A percentile compares a stretch with the other conserved stretches of the same genome.
Conservation (phyloP, 805 yeast genomes). For the Cyberlindnera samutprakarnensis region DNA sequence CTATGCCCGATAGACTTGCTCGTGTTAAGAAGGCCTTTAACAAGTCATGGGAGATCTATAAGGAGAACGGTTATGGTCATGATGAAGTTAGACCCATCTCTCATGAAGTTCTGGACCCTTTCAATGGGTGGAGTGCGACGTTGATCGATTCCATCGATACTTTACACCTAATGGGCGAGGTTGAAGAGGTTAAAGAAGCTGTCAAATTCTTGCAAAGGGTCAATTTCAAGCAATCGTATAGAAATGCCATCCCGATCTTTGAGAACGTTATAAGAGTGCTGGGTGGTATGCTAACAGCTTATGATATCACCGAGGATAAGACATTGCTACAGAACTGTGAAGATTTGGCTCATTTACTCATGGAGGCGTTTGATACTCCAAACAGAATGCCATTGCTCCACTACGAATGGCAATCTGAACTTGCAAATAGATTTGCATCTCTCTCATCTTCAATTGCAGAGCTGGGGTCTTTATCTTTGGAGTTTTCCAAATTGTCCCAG, state of each 20-base stretch:
- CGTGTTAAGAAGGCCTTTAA: constrained; percentile 30
- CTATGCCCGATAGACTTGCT: constrained; percentile 20
- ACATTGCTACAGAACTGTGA: constrained; percentile 32
- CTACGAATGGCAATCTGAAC: constrained; percentile 33
- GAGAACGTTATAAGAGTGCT: constrained; percentile 45
- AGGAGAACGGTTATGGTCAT: constrained; percentile 34
- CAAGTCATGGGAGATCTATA: constrained; percentile 38
- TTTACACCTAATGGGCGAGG: constrained; percentile 36
- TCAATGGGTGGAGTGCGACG: constrained; percentile 45
- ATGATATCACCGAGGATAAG: constrained; percentile 35
- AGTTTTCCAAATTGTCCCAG: constrained; percentile 45
- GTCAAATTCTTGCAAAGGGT: constrained; percentile 28
- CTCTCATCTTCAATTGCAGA: constrained; percentile 34
- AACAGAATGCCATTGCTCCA: constrained; percentile 43
- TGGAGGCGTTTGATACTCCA: constrained; percentile 54
- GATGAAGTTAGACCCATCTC: constrained; percentile 39
- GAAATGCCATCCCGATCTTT: constrained; percentile 38
- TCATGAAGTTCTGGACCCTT: constrained; percentile 28
- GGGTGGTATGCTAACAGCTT: constrained; percentile 47
- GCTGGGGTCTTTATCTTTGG: constrained; percentile 42
- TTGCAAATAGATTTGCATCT: constrained; percentile 31
- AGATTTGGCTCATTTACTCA: constrained; percentile 39
- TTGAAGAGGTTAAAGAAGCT: constrained; percentile 31
- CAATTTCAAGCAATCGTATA: constrained; percentile 32
- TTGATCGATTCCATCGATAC: constrained; percentile 47